These are phyloP conservation scores for Rhynchospora pubera DNA, from an alignment of 176 grass and related monocot species.

Conservation along the genomic window DNA sequence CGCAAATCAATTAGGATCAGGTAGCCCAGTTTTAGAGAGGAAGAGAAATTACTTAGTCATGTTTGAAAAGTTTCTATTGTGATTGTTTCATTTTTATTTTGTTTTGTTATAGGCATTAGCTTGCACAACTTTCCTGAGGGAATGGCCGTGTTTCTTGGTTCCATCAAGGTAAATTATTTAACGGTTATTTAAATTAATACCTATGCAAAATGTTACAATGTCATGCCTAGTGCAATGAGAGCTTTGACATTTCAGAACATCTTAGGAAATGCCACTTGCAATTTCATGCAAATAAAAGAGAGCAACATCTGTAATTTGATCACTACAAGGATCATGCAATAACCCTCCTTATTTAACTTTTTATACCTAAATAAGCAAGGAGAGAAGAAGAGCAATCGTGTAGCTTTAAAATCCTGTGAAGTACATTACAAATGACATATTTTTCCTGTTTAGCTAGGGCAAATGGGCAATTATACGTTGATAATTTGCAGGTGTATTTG, in stretches of 20 bases:
- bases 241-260: background rate
- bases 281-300: background rate
- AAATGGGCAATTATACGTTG: background rate
- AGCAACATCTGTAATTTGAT: background rate
- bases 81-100: conserved; percentile 23
- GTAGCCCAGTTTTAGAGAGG: background rate
- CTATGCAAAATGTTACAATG: background rate
- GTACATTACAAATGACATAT: background rate
- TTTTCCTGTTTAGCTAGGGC: background rate
- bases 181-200: background rate
- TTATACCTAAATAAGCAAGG: background rate
- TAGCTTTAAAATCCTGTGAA: background rate
- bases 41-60: background rate
- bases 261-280: background rate
- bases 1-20: background rate
- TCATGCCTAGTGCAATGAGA: background rate
- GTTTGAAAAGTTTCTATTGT: conserved; percentile 7
- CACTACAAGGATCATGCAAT: background rate
- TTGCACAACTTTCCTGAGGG: conserved; percentile 96
- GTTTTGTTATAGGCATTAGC: conserved; percentile 59
- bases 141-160: conserved; percentile 94
- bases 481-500: too few species aligned
- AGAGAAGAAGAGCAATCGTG: background rate
- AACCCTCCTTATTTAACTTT: background rate
- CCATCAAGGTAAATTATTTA: conserved; percentile 63